These are phyloP conservation scores for Millerozyma miso DNA, from an alignment of 805 yeast genomes.

Conservation along the genomic window DNA sequence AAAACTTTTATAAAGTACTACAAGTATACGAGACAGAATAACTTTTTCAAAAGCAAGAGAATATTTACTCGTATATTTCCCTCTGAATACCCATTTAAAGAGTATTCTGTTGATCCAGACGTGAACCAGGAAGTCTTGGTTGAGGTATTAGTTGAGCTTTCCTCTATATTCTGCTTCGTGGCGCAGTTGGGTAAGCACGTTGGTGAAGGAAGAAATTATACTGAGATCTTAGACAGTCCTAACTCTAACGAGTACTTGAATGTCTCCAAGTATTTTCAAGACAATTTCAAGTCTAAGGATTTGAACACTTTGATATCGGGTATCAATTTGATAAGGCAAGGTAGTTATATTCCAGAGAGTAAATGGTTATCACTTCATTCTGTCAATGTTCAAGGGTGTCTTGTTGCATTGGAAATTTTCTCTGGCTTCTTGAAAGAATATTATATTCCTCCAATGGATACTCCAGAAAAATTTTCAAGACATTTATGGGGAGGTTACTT, in stretches of 20 bases:
- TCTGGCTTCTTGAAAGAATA: constrained; percentile 45
- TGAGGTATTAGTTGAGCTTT: constrained; percentile 68
- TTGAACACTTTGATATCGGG: constrained; percentile 42
- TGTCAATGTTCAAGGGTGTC: constrained; percentile 50
- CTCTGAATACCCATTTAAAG: constrained; percentile 56
- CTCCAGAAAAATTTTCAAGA: constrained; percentile 52
- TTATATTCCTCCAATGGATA: constrained; percentile 49
- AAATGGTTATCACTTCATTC: constrained; percentile 73
- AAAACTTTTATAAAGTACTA: constrained; percentile 49
- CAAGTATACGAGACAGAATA: constrained; percentile 44
- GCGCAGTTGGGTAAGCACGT: constrained; percentile 45
- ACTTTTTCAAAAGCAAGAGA: constrained; percentile 54
- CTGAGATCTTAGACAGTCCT: constrained; percentile 27
- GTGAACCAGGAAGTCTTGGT: constrained; percentile 66
- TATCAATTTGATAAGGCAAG: constrained; percentile 47
- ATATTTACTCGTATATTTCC: constrained; percentile 71
- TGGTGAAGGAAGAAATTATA: constrained; percentile 41
- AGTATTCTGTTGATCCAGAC: constrained; percentile 65
- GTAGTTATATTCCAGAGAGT: constrained; percentile 58
- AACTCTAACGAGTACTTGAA: neutral
- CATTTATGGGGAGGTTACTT: constrained; percentile 67
- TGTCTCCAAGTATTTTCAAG: constrained; percentile 37
- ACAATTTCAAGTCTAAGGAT: constrained; percentile 31
- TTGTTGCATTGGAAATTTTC: constrained; percentile 50
- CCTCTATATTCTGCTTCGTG: constrained; percentile 55